Conservation (phyloP, 805 yeast species). For the Saturnispora galanensis region DNA sequence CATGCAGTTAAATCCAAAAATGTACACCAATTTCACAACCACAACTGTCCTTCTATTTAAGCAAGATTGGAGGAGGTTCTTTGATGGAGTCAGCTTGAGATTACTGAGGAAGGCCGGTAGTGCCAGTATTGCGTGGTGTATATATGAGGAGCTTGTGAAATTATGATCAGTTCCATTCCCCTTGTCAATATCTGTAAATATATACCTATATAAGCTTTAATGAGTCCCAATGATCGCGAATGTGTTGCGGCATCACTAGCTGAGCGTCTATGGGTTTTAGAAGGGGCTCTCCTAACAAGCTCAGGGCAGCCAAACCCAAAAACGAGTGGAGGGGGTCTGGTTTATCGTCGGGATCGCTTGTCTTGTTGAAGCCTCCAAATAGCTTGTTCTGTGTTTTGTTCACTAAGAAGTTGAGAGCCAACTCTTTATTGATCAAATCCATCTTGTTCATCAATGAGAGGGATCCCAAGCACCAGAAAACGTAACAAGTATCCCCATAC, state of each 20-base stretch:
- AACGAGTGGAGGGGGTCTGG: constrained; percentile 68
- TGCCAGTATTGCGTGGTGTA: constrained; percentile 96
- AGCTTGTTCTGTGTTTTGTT: constrained; percentile 47
- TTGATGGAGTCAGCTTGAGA: constrained; percentile 77
- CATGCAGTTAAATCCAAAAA: constrained; percentile 60
- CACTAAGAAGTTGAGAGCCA: constrained; percentile 37
- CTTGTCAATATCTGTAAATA: neutral
- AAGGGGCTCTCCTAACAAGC: constrained; percentile 23
- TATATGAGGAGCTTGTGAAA: constrained; percentile 79
- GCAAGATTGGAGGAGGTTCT: constrained; percentile 48
- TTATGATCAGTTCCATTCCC: constrained; percentile 9
- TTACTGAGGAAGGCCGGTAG: constrained; percentile 78
- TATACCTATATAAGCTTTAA: neutral
- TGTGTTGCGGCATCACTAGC: constrained; percentile 19
- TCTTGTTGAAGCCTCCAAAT: constrained; percentile 72
- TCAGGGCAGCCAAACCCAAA: constrained; percentile 47
- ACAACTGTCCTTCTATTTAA: constrained; percentile 32
- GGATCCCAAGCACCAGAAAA: constrained; percentile 71
- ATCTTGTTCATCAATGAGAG: constrained; percentile 32
- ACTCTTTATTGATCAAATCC: constrained; percentile 28
- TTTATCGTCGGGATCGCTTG: constrained; percentile 37
- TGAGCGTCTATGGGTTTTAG: constrained; percentile 14
- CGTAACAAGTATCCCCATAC: constrained; percentile 77
- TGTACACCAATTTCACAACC: constrained; percentile 32
- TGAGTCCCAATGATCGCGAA: constrained; percentile 14